Evolutionary conservation across 345 rosid genomes (phyloP).

Genomic region (Salix koriyanagi): DNA sequence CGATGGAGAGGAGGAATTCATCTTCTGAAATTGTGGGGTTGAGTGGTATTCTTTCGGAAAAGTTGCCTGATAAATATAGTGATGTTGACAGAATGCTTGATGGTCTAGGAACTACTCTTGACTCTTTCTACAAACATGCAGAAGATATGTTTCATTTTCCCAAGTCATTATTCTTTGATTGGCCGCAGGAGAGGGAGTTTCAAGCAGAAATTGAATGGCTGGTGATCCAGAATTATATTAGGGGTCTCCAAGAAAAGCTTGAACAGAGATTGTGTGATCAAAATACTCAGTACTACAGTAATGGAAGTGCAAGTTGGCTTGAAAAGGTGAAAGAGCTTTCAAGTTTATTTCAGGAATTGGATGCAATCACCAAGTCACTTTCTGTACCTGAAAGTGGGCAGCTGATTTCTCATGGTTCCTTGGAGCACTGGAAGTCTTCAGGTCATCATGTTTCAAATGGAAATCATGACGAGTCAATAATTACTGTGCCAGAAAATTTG

Average conservation of each 20-base stretch:
- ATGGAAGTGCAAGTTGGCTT: slow-evolving; percentile 30
- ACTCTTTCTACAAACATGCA: slow-evolving; percentile 2
- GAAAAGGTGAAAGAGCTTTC: slow-evolving; percentile 58
- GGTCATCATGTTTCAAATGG: slow-evolving; percentile 55
- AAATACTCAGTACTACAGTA: slow-evolving; percentile 29
- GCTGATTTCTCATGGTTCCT: slow-evolving; percentile 41
- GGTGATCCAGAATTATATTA: slow-evolving; percentile 42
- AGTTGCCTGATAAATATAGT: slow-evolving; percentile 29
- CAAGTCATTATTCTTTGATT: slow-evolving; percentile 33
- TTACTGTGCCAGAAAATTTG: slow-evolving; percentile 42
- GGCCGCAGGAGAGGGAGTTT: slow-evolving; percentile 56
- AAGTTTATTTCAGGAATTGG: slow-evolving; percentile 64
- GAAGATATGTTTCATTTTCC: slow-evolving; percentile 16
- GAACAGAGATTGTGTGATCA: slow-evolving; percentile 43
- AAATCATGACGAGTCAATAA: slow-evolving; percentile 50
- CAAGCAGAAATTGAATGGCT: slow-evolving; percentile 43
- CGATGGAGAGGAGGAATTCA: slow-evolving; percentile 29
- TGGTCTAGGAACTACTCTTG: slow-evolving; percentile 13
- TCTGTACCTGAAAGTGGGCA: slow-evolving; percentile 48
- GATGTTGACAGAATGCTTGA: slow-evolving; percentile 20
- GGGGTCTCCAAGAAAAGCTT: slow-evolving; percentile 52
- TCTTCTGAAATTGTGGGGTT: slow-evolving; percentile 40
- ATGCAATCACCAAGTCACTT: slow-evolving; percentile 48
- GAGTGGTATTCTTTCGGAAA: slow-evolving; percentile 39
- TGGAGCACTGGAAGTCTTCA: slow-evolving; percentile 59